These are phyloP conservation scores for Aspergillus niger DNA, from an alignment of 2,329 filamentous ascomycete genomes.

Conservation along the genomic window DNA sequence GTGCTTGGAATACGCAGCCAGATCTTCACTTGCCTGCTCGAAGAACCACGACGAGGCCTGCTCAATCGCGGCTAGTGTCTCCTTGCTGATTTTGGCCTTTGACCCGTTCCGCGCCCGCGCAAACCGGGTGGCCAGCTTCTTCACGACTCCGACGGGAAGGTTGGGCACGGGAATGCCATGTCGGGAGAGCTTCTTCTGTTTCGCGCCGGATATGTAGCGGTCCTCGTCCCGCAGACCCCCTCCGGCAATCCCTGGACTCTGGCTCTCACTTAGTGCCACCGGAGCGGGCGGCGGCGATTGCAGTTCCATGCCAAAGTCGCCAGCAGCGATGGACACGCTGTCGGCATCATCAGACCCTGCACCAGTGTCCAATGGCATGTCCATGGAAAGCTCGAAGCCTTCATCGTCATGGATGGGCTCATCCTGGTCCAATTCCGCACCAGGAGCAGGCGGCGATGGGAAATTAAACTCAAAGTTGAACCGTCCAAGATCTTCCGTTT, in stretches of 20 bases:
- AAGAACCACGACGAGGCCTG: slow-evolving; percentile 91
- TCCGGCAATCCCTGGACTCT: slow-evolving; percentile 36
- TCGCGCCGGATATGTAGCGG: slow-evolving; percentile 34
- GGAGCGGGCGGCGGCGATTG: slow-evolving; percentile 31
- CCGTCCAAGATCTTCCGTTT: slow-evolving; percentile 46
- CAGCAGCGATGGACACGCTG: slow-evolving; percentile 21
- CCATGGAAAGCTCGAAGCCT: slow-evolving; percentile 36
- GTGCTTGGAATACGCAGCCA: slow-evolving; percentile 77
- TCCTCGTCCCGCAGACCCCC: slow-evolving; percentile 40
- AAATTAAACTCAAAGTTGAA: slow-evolving; percentile 47
- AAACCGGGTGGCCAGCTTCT: slow-evolving; percentile 65
- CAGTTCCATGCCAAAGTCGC: slow-evolving; percentile 36
- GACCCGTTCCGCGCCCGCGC: slow-evolving; percentile 65
- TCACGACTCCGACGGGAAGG: slow-evolving; percentile 72
- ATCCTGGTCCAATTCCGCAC: slow-evolving; percentile 33
- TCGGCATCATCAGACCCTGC: slow-evolving; percentile 29
- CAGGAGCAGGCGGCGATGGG: slow-evolving; percentile 38
- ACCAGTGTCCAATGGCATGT: slow-evolving; percentile 27
- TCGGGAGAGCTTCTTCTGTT: slow-evolving; percentile 63
- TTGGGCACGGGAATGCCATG: slow-evolving; percentile 76
- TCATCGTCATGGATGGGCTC: slow-evolving; percentile 37
- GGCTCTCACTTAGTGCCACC: slow-evolving; percentile 34
- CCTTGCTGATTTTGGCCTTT: slow-evolving; percentile 70
- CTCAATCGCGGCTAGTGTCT: slow-evolving; percentile 72
- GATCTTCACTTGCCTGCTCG: slow-evolving; percentile 79